phyloP scores from a whole-genome alignment of 306 rosid species.

The Albizia julibrissin region DNA sequence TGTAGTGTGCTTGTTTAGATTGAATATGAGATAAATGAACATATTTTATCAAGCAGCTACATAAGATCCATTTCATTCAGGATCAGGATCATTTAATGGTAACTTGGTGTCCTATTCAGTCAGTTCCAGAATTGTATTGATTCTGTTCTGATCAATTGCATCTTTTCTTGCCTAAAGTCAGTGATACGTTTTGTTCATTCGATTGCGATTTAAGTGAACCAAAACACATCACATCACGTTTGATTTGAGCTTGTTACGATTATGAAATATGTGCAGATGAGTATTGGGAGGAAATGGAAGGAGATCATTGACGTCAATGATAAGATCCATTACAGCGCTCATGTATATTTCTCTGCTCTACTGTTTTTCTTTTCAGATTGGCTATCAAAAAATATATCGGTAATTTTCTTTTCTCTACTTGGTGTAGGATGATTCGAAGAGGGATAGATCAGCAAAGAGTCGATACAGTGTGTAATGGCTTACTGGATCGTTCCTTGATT shows the following conservation, averaged over 20 bases:
- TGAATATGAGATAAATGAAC: neutral
- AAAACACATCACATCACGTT: neutral
- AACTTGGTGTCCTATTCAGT: neutral
- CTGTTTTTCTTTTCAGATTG: neutral
- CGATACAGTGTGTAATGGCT: slow-evolving; percentile 65
- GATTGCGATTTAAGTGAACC: neutral
- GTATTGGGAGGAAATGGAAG: slow-evolving; percentile 99
- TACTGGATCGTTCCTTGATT: slow-evolving; percentile 12
- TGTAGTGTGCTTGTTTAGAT: neutral
- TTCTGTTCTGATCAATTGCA: neutral
- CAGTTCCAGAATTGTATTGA: slow-evolving; percentile 14
- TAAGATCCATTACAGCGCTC: slow-evolving; percentile 72
- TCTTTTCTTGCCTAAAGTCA: slow-evolving; percentile 1
- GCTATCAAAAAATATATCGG: neutral
- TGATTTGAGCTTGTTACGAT: slow-evolving; percentile 12
- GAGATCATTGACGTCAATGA: slow-evolving; percentile 75
- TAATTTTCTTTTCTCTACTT: slow-evolving; percentile 35
- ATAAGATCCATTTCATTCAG: too few species aligned
- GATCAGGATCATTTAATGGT: neutral
- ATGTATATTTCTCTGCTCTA: slow-evolving; percentile 51
- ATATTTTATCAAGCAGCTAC: too few species aligned
- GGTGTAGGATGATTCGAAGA: slow-evolving; percentile 81
- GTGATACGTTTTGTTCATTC: neutral
- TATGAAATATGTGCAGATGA: slow-evolving; percentile 59
- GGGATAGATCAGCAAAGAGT: slow-evolving; percentile 60